A percentile compares a stretch with the other conserved stretches of the same genome.
These are phyloP conservation scores for Hyphopichia pseudoburtonii DNA, from an alignment of 1,139 yeast species.

Conservation along the genomic window DNA sequence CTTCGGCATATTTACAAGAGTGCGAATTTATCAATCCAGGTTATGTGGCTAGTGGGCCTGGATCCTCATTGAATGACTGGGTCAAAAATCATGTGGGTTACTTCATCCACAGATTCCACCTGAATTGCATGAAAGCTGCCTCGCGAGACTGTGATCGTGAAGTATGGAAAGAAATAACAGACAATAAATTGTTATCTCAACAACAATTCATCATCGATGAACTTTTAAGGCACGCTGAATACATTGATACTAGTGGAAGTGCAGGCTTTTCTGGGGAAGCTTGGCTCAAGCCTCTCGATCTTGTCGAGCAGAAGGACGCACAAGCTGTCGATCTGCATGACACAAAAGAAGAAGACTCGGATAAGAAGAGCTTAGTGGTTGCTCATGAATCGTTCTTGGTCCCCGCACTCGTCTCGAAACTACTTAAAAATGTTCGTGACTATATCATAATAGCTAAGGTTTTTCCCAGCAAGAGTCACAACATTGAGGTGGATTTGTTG, in stretches of 20 bases:
- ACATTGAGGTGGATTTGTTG: slow-evolving; percentile 43
- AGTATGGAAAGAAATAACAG: slow-evolving; percentile 69
- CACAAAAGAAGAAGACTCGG: background rate
- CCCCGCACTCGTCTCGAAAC: slow-evolving; percentile 38
- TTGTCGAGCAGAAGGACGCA: slow-evolving; percentile 14
- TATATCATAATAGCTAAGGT: slow-evolving; percentile 50
- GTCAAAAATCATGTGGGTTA: slow-evolving; percentile 65
- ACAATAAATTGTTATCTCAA: slow-evolving; percentile 24
- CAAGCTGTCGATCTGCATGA: slow-evolving; percentile 4
- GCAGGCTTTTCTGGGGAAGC: slow-evolving; percentile 30
- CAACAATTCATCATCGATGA: slow-evolving; percentile 57
- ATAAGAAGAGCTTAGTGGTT: slow-evolving; percentile 31
- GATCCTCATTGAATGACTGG: slow-evolving; percentile 59
- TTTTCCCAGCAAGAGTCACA: slow-evolving; percentile 41
- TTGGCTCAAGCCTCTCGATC: slow-evolving; percentile 49
- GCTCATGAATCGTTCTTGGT: slow-evolving; percentile 40
- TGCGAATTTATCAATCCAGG: slow-evolving; percentile 86
- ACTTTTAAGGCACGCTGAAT: slow-evolving; percentile 51
- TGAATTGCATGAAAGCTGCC: slow-evolving; percentile 45
- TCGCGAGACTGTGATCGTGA: slow-evolving; percentile 62
- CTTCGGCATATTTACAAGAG: slow-evolving; percentile 71
- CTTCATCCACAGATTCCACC: slow-evolving; percentile 60
- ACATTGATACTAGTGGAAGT: slow-evolving; percentile 33
- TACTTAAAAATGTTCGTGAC: slow-evolving; percentile 42
- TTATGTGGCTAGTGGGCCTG: slow-evolving; percentile 52